These are phyloP conservation scores for Phyllosticta ampelicida DNA, from an alignment of 2,329 filamentous ascomycete genomes.

Conservation along the genomic window DNA sequence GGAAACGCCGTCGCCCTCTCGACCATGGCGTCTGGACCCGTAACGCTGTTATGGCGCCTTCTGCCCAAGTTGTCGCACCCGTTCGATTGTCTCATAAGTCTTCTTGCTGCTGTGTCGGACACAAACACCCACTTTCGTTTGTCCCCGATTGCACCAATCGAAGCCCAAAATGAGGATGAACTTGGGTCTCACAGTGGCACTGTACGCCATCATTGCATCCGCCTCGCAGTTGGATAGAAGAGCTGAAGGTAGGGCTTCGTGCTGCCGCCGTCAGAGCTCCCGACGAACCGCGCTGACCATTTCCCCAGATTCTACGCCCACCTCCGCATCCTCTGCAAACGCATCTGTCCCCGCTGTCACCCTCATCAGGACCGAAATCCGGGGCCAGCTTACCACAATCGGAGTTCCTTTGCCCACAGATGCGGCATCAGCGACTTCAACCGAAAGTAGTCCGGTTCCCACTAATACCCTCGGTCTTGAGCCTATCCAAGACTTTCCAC, in stretches of 20 bases:
- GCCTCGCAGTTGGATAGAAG: neutral
- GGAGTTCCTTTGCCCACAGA: constrained; percentile 13
- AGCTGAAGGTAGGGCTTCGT: neutral
- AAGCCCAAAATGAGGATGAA: neutral
- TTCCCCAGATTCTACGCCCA: constrained; percentile 6
- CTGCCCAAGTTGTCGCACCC: neutral
- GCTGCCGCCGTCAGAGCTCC: constrained; percentile 3
- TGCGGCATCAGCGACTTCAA: neutral
- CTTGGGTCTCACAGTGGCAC: neutral
- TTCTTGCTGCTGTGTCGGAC: neutral
- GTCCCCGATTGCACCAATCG: neutral
- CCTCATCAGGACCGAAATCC: constrained; percentile 15
- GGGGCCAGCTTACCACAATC: constrained; percentile 15
- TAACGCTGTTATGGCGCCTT: neutral
- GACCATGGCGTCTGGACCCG: neutral
- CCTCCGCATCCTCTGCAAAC: constrained; percentile 10
- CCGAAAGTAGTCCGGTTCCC: neutral
- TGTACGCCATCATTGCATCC: neutral
- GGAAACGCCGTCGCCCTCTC: neutral
- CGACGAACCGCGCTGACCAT: constrained; percentile 3
- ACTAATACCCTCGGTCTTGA: constrained; percentile 1
- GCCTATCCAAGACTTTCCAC: constrained; percentile 20
- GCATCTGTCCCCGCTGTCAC: constrained; percentile 12
- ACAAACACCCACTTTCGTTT: neutral
- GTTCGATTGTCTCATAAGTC: neutral